Evolutionary conservation across 768 basidiomycete species (phyloP).

Genomic region (Calvatia gigantea): DNA sequence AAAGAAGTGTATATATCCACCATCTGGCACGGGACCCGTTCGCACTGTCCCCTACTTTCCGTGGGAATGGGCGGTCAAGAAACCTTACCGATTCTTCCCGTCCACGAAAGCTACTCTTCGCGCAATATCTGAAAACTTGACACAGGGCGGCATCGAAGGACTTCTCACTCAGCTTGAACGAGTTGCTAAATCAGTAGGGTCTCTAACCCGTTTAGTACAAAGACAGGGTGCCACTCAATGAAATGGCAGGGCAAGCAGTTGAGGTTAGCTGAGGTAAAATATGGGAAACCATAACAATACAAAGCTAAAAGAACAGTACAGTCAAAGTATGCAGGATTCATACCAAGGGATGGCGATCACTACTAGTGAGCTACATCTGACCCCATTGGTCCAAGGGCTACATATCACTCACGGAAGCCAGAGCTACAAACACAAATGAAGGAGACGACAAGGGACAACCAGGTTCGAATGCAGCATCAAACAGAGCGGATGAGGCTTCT

Average conservation of each 20-base stretch:
- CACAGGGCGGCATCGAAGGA: too few species aligned
- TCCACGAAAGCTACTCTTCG: too few species aligned
- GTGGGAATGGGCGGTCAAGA: too few species aligned
- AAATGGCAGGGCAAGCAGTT: constrained; percentile 5
- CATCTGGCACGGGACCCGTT: too few species aligned
- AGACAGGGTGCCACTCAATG: background rate
- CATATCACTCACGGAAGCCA: constrained; percentile 1
- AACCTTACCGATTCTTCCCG: too few species aligned
- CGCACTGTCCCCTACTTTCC: too few species aligned
- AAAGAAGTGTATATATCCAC: too few species aligned
- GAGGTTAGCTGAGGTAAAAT: constrained; percentile 8
- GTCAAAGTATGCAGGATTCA: constrained; percentile 15
- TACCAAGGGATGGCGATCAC: constrained; percentile 3
- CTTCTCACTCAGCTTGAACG: background rate
- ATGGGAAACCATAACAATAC: constrained; percentile 16
- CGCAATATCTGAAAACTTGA: too few species aligned
- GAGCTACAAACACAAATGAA: background rate
- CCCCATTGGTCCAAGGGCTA: background rate
- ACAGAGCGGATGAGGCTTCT: background rate
- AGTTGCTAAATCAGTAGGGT: background rate
- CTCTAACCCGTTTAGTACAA: background rate
- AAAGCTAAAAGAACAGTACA: constrained; percentile 17
- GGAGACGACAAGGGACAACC: background rate
- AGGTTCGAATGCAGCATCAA: background rate
- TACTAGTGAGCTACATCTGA: background rate